A percentile compares a stretch with the other conserved stretches of the same genome.
Conservation (phyloP, 345 rosid genomes). For the Turritis glabra region DNA sequence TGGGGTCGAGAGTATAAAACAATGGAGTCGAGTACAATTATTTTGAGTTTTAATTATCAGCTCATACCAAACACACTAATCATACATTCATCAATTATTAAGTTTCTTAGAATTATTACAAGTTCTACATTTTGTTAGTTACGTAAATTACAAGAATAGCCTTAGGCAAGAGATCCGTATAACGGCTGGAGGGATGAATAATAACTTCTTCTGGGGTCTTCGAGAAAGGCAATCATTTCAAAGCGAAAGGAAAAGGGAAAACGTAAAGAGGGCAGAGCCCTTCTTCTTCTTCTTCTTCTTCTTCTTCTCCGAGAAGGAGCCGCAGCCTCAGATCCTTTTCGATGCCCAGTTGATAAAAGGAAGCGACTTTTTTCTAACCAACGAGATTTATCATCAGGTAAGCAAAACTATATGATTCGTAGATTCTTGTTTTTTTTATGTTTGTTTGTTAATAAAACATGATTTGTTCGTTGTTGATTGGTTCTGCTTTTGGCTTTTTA, state of each 20-base stretch:
- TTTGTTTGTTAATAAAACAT: neutral
- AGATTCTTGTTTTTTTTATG: neutral
- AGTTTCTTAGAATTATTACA: neutral
- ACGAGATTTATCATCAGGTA: slow-evolving; percentile 28
- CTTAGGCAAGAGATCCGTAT: slow-evolving; percentile 26
- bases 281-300: slow-evolving; percentile 16
- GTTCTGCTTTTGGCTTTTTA: slow-evolving; percentile 8
- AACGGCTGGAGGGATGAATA: slow-evolving; percentile 34
- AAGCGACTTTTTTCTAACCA: slow-evolving; percentile 23
- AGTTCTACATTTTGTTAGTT: neutral
- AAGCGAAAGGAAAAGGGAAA: slow-evolving; percentile 33
- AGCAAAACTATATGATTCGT: slow-evolving; percentile 17
- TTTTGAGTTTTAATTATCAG: slow-evolving; percentile 9
- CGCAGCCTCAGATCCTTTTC: neutral
- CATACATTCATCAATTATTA: neutral
- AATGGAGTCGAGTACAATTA: slow-evolving; percentile 26
- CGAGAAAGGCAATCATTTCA: slow-evolving; percentile 30
- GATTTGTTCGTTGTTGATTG: slow-evolving; percentile 27
- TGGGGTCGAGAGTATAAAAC: slow-evolving; percentile 1
- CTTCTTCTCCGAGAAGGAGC: slow-evolving; percentile 32
- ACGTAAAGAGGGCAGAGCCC: slow-evolving; percentile 35
- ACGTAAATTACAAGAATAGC: slow-evolving; percentile 18
- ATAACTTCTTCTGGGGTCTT: slow-evolving; percentile 22
- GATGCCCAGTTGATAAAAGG: slow-evolving; percentile 30
- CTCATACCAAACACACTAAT: slow-evolving; percentile 34